phyloP scores from a whole-genome alignment of 257 asterid genomes.

The Salvia rosmarinus region DNA sequence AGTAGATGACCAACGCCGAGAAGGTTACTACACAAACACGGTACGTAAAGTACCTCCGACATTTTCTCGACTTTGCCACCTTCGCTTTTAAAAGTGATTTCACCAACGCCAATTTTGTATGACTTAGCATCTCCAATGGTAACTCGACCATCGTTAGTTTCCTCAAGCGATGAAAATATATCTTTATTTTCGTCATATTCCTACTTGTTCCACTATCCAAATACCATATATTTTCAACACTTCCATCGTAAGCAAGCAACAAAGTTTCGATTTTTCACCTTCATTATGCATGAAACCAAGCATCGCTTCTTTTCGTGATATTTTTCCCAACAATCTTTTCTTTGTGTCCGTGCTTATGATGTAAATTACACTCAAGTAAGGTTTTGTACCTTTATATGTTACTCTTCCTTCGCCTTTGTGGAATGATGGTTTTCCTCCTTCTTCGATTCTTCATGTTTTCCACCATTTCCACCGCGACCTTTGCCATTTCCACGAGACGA shows the following conservation, averaged over 20 bases:
- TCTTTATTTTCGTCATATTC: no score
- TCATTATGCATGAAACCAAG: background rate
- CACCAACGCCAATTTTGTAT: no score
- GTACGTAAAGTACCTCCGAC: slow-evolving; percentile 12
- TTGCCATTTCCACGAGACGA: background rate
- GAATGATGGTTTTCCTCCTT: background rate
- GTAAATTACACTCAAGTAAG: background rate
- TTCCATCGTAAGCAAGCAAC: background rate
- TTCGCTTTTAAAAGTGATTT: background rate
- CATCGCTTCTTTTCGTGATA: background rate
- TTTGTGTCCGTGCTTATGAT: background rate
- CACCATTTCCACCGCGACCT: background rate
- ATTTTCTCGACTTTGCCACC: background rate
- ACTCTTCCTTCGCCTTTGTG: background rate
- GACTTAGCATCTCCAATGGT: no score
- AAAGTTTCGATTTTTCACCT: background rate
- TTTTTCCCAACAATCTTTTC: background rate
- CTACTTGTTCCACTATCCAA: no score
- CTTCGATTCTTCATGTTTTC: background rate
- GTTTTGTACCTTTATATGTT: background rate
- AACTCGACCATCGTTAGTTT: no score
- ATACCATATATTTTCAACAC: no score
- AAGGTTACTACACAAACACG: background rate
- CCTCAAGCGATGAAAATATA: no score
- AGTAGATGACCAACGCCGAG: background rate